These are phyloP conservation scores for Salix purpurea DNA, from an alignment of 345 rosid genomes.

Conservation along the genomic window DNA sequence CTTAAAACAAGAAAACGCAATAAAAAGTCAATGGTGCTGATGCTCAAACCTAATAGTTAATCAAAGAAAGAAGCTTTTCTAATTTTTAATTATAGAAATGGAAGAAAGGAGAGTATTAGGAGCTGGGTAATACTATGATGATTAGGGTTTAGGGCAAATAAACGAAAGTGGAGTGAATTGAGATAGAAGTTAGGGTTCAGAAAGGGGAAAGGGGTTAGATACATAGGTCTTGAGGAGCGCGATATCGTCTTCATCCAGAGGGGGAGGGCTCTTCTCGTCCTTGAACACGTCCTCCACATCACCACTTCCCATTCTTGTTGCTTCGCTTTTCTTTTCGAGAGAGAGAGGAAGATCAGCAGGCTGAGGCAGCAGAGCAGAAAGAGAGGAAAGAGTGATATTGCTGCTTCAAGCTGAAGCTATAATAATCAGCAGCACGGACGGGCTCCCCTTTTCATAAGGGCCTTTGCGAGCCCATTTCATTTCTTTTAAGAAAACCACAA, in stretches of 20 bases:
- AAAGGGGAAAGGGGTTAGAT: background rate
- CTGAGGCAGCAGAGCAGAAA: too few relatives aligned
- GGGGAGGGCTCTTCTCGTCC: slow-evolving; percentile 87
- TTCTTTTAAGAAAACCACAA: too few relatives aligned
- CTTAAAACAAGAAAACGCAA: background rate
- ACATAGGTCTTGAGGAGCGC: slow-evolving; percentile 93
- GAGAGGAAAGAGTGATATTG: too few relatives aligned
- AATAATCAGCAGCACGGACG: too few relatives aligned
- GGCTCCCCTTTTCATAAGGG: too few relatives aligned
- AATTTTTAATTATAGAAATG: too few relatives aligned
- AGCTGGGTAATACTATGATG: too few relatives aligned
- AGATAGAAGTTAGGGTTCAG: background rate
- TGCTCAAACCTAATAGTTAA: background rate
- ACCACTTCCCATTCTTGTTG: slow-evolving; percentile 30
- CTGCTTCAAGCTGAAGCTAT: too few relatives aligned
- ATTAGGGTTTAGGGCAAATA: background rate
- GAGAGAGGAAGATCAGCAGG: too few relatives aligned
- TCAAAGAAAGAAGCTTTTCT: background rate
- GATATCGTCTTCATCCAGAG: slow-evolving; percentile 87
- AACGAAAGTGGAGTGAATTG: too few relatives aligned
- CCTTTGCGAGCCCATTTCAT: too few relatives aligned
- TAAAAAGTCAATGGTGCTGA: background rate
- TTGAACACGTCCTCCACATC: slow-evolving; percentile 45
- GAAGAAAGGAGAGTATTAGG: too few relatives aligned
- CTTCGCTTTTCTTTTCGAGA: background rate